Conservation (phyloP, 108 stramenopile genomes). For the Nannochloropsis granulata region DNA sequence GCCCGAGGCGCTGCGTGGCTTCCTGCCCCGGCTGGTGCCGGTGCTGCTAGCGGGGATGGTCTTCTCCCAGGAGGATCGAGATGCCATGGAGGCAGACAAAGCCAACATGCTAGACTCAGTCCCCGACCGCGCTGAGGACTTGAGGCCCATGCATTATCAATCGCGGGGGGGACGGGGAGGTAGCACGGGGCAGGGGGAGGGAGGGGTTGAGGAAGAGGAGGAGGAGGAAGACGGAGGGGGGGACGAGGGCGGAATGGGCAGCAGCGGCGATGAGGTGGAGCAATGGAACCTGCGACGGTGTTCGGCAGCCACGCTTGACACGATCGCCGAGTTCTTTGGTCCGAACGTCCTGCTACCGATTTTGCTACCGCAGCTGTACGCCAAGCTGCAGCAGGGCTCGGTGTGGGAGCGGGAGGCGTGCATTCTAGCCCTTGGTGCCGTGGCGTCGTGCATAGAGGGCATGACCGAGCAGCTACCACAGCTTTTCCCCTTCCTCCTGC, state of each 20-base stretch:
- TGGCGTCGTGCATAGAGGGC: conserved; percentile 57
- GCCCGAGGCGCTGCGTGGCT: conserved; percentile 1
- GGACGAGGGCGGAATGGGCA: conserved; percentile 52
- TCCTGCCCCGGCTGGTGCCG: conserved; percentile 48
- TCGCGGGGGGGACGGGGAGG: conserved; percentile 40
- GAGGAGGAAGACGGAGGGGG: conserved; percentile 2
- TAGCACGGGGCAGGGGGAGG: not conserved
- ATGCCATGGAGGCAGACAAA: conserved; percentile 46
- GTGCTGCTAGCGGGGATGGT: conserved; percentile 61
- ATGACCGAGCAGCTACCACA: conserved; percentile 49
- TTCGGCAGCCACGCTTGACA: conserved; percentile 66
- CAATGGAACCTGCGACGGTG: conserved; percentile 76
- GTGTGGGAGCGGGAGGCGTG: conserved; percentile 77
- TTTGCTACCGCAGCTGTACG: conserved; percentile 58
- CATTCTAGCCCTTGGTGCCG: conserved; percentile 67
- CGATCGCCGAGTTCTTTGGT: conserved; percentile 52
- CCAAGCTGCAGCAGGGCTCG: conserved; percentile 46
- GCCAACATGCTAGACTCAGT: conserved; percentile 17
- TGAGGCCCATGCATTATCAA: conserved; percentile 66
- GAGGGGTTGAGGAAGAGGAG: not conserved
- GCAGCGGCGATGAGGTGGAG: conserved; percentile 57
- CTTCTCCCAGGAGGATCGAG: conserved; percentile 56
- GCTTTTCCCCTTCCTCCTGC: conserved; percentile 61
- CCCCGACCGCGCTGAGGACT: conserved; percentile 38
- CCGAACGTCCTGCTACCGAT: conserved; percentile 48